Conservation (phyloP, 495 filamentous ascomycete species). For the Echria macrotheca region DNA sequence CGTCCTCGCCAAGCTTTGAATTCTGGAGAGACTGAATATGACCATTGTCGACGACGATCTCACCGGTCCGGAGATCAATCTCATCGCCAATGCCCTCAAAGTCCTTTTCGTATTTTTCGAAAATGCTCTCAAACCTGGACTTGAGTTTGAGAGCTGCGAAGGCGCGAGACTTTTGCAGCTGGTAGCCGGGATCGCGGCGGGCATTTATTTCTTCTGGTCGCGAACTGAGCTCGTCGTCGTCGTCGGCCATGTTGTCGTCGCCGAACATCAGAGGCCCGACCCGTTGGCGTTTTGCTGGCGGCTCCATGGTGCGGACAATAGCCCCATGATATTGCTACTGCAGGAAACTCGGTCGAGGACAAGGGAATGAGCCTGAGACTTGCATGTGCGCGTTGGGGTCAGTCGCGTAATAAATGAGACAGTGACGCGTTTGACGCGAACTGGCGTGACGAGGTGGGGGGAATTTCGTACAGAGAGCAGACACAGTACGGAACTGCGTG, state of each 20-base stretch:
- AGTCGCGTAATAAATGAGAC: no score
- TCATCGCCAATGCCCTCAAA: constrained; percentile 64
- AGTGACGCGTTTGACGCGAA: no score
- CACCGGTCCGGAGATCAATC: constrained; percentile 49
- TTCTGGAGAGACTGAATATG: constrained; percentile 56
- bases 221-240: constrained; percentile 39
- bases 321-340: no score
- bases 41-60: constrained; percentile 82
- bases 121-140: constrained; percentile 77
- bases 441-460: no score
- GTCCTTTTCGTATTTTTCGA: constrained; percentile 78
- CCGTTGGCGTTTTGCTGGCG: constrained; percentile 52
- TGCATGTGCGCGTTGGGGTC: no score
- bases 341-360: no score
- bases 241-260: constrained; percentile 35
- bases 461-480: no score
- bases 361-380: no score
- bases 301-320: constrained; percentile 46
- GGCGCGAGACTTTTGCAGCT: constrained; percentile 53
- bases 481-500: no score
- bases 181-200: constrained; percentile 43
- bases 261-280: constrained; percentile 35
- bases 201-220: constrained; percentile 38
- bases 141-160: constrained; percentile 65
- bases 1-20: constrained; percentile 29